phyloP scores from a whole-genome alignment of 2,329 filamentous ascomycete species.

The Chaetothyriales sp. region DNA sequence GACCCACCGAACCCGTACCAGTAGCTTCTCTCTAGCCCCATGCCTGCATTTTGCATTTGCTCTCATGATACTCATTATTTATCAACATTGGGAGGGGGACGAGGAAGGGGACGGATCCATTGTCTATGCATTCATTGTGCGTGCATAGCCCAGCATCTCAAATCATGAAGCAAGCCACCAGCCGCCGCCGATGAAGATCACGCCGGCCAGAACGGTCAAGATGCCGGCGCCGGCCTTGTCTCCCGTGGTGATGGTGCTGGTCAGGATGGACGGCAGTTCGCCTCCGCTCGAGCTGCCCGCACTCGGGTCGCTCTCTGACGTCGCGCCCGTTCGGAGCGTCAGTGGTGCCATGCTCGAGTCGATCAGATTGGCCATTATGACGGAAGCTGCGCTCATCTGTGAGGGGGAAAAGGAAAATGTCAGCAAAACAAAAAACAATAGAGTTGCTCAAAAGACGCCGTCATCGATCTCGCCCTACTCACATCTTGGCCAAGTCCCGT shows the following conservation, averaged over 20 bases:
- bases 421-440: neutral
- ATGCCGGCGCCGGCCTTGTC: conserved; percentile 29
- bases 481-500: conserved; percentile 29
- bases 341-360: conserved; percentile 33
- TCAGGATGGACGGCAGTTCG: conserved; percentile 4
- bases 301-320: conserved; percentile 26
- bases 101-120: no score
- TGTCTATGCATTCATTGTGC: no score
- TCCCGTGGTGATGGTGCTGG: conserved; percentile 19
- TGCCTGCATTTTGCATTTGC: no score
- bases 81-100: neutral
- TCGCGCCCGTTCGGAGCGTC: conserved; percentile 46
- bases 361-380: conserved; percentile 48
- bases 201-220: conserved; percentile 23
- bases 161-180: conserved; percentile 9
- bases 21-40: no score
- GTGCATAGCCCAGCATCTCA: neutral
- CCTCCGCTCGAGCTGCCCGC: conserved; percentile 20
- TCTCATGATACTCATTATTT: neutral
- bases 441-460: no score
- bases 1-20: no score
- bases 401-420: conserved; percentile 2
- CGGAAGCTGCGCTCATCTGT: conserved; percentile 49
- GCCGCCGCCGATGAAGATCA: conserved; percentile 10
- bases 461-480: conserved; percentile 8